Percentiles rank a stretch among this genome's conserved stretches.
Evolutionary conservation across 2,329 filamentous ascomycete species (phyloP).

Genomic region (Xylariaceae sp.): DNA sequence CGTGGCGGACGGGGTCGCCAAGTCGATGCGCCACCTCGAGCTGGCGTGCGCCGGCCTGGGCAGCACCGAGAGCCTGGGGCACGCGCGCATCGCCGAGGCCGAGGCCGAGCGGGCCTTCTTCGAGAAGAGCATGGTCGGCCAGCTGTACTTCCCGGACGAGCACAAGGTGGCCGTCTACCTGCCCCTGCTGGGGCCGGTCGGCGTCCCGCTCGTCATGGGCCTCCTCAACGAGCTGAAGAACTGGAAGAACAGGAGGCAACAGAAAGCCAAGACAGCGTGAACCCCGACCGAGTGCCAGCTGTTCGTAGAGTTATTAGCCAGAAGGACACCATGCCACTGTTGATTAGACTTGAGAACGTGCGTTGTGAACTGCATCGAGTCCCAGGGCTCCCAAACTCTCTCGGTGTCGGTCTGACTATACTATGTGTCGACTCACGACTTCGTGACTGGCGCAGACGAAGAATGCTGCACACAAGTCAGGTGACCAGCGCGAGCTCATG

Average conservation of each 20-base stretch:
- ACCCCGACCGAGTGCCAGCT: no score
- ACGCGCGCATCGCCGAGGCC: conserved; percentile 76
- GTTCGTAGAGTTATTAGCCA: no score
- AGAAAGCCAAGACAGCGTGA: conserved; percentile 27
- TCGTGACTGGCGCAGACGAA: no score
- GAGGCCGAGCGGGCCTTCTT: conserved; percentile 95
- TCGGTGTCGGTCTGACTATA: no score
- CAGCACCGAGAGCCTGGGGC: conserved; percentile 59
- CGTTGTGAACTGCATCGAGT: no score
- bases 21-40: conserved; percentile 70
- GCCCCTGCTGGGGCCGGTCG: conserved; percentile 81
- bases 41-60: conserved; percentile 67
- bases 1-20: conserved; percentile 78
- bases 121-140: conserved; percentile 97
- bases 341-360: no score
- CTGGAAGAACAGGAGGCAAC: conserved; percentile 42
- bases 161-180: conserved; percentile 97
- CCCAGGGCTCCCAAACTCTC: no score
- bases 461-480: no score
- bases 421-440: no score
- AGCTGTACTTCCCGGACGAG: conserved; percentile 97
- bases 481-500: no score
- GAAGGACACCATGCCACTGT: no score
- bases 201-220: conserved; percentile 80
- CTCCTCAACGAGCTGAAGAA: conserved; percentile 72